Evolutionary conservation across 768 basidiomycete species (phyloP).

Genomic region (Hortiboletus flavorubellus): DNA sequence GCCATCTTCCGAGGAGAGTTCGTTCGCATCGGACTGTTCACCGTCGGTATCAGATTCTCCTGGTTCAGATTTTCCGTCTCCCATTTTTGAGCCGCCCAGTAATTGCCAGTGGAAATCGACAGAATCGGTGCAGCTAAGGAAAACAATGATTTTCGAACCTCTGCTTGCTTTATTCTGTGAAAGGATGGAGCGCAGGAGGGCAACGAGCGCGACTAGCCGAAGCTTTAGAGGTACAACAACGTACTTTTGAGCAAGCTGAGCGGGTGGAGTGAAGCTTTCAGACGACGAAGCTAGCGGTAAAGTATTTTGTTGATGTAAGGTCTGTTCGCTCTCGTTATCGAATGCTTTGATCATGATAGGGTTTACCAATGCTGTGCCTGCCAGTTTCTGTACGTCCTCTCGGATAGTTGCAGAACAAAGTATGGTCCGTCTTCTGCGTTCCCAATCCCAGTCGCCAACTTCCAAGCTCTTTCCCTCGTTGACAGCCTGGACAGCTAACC

Average conservation of each 20-base stretch:
- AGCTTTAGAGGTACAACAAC: conserved; percentile 88
- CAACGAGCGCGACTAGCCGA: conserved; percentile 87
- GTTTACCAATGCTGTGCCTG: conserved; percentile 72
- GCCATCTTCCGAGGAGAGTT: conserved; percentile 23
- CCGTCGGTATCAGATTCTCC: conserved; percentile 24
- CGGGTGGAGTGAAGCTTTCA: conserved; percentile 86
- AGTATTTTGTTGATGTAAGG: conserved; percentile 12
- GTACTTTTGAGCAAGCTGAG: conserved; percentile 90
- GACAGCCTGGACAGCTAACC: conserved; percentile 65
- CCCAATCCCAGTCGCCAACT: conserved; percentile 86
- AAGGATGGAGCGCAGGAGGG: conserved; percentile 79
- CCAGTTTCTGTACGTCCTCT: conserved; percentile 91
- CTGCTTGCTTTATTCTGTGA: conserved; percentile 51
- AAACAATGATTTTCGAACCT: conserved; percentile 83
- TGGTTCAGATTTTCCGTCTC: conserved; percentile 27
- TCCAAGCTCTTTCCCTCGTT: conserved; percentile 65
- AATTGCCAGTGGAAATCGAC: conserved; percentile 96
- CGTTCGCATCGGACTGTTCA: conserved; percentile 26
- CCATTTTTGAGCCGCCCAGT: conserved; percentile 72
- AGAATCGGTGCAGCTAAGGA: conserved; percentile 95
- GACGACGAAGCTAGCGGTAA: conserved; percentile 21
- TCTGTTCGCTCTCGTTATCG: conserved; percentile 39
- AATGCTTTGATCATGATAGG: conserved; percentile 84
- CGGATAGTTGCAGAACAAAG: conserved; percentile 96
- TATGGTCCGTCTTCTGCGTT: conserved; percentile 72